These are phyloP conservation scores for Cardiosporidium cionae DNA, from an alignment of 169 alveolate genomes.

Conservation along the genomic window DNA sequence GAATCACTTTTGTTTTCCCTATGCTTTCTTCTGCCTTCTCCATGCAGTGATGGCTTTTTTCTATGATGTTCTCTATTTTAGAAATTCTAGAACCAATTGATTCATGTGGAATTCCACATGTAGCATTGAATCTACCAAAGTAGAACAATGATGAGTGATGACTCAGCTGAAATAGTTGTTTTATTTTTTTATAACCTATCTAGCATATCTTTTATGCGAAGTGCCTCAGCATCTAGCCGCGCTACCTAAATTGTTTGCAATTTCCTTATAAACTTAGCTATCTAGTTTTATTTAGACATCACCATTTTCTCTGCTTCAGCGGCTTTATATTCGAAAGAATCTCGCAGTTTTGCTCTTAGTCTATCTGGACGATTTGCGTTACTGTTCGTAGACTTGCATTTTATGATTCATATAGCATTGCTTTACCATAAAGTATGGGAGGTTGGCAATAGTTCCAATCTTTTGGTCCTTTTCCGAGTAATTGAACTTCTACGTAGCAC, in stretches of 20 bases:
- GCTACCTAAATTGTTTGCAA: not conserved
- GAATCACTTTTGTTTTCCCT: not conserved
- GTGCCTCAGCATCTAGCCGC: not conserved
- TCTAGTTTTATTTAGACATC: not conserved
- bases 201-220: slow-evolving; percentile 1
- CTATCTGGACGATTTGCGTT: not conserved
- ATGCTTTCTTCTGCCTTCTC: not conserved
- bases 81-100: slow-evolving; percentile 1
- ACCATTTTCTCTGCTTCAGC: slow-evolving; percentile 30
- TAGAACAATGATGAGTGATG: not conserved
- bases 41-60: slow-evolving; percentile 13
- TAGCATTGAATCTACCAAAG: slow-evolving; percentile 7
- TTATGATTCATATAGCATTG: not conserved
- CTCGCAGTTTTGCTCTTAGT: not conserved
- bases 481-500: slow-evolving; percentile 81
- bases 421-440: slow-evolving; percentile 14
- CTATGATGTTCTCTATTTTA: not conserved
- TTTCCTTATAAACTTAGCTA: not conserved
- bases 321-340: slow-evolving; percentile 33
- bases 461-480: slow-evolving; percentile 62
- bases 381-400: not conserved
- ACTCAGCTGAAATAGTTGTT: not conserved
- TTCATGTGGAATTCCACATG: slow-evolving; percentile 3
- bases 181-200: not conserved
- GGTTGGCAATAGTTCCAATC: slow-evolving; percentile 59